These are phyloP conservation scores for Phytopythium chamaehyphon DNA, from an alignment of 352 stramenopile species.

Conservation along the genomic window DNA sequence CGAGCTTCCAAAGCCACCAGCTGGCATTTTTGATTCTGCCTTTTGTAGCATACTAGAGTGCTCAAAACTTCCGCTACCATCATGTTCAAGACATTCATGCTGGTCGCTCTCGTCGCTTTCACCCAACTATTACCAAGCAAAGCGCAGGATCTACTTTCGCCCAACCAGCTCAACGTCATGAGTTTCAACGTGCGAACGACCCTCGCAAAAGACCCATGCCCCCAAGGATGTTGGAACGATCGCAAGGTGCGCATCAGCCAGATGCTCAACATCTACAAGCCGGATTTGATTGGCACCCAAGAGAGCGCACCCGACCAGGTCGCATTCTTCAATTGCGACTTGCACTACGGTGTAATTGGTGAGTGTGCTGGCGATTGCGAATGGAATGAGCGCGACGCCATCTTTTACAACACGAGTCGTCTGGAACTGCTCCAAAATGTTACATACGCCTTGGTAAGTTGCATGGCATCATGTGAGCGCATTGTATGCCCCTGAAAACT, in stretches of 20 bases:
- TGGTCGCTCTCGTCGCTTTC: neutral
- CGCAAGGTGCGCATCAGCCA: conserved; percentile 37
- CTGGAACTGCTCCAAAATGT: conserved; percentile 35
- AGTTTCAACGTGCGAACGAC: conserved; percentile 73
- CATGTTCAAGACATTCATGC: neutral
- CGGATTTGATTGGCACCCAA: conserved; percentile 66
- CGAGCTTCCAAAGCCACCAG: no score
- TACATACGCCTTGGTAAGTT: conserved; percentile 61
- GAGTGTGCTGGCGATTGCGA: conserved; percentile 57
- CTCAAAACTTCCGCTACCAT: no score
- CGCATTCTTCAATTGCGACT: conserved; percentile 35
- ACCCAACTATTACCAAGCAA: neutral
- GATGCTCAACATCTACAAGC: conserved; percentile 39
- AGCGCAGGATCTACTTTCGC: neutral
- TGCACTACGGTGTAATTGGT: conserved; percentile 40
- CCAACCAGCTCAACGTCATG: conserved; percentile 43
- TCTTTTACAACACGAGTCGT: conserved; percentile 48
- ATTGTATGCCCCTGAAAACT: no score
- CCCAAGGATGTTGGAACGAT: conserved; percentile 53
- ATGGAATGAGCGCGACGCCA: conserved; percentile 61
- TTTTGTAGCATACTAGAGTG: no score
- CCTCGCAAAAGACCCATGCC: conserved; percentile 55
- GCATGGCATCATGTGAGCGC: no score
- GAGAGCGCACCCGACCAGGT: conserved; percentile 57
- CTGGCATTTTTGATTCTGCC: no score